Evolutionary conservation across 495 filamentous ascomycete species (phyloP).

Genomic region (Talaromyces nanjingensis): DNA sequence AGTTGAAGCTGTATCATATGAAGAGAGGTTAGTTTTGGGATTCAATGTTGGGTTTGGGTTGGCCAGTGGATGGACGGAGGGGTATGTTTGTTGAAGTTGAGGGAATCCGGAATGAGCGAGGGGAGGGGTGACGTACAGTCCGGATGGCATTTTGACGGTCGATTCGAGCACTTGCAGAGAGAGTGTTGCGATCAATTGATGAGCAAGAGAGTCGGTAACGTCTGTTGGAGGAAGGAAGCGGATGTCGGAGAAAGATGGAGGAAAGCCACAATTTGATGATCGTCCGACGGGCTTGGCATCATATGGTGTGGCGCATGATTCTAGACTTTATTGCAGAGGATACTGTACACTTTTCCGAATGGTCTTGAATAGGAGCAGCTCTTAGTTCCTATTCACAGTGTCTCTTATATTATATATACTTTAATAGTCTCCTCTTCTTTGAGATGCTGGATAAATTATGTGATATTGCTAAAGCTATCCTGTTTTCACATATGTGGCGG

Average conservation of each 20-base stretch:
- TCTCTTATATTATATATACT: too few relatives aligned
- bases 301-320: constrained; percentile 6
- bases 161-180: neutral
- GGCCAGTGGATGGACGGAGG: neutral
- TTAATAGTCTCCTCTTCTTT: too few relatives aligned
- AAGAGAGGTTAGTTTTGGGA: neutral
- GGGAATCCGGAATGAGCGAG: neutral
- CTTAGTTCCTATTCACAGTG: too few relatives aligned
- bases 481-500: neutral
- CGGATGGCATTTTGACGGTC: constrained; percentile 25
- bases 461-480: neutral
- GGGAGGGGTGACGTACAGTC: constrained; percentile 31
- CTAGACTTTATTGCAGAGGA: neutral
- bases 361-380: too few relatives aligned
- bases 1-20: constrained; percentile 50
- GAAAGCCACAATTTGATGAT: neutral
- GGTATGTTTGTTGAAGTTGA: neutral
- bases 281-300: neutral
- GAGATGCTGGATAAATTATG: too few relatives aligned
- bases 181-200: neutral
- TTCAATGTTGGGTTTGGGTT: neutral
- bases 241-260: neutral
- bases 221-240: neutral
- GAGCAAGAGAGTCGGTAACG: neutral
- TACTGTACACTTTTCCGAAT: neutral